Evolutionary conservation across 495 filamentous ascomycete genomes (phyloP), one percentile per base, ranked within the genome.

Genomic region (Hypoxylon subgilvum): DNA sequence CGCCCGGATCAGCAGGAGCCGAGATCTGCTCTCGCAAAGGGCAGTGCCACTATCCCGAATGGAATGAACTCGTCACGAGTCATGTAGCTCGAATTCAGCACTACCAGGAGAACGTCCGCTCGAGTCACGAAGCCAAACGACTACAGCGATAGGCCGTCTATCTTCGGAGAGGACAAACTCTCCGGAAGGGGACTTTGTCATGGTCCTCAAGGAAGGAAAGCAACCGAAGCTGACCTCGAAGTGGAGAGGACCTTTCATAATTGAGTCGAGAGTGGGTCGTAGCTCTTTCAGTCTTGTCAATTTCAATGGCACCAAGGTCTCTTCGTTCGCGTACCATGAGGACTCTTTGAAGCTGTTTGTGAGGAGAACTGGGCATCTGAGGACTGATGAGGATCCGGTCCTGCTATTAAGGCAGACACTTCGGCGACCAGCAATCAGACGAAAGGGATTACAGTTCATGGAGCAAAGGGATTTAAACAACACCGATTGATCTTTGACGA

Each of bases 141-240:
- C 27, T 30, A 10, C 5, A 5, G 27, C 27, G 27, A 5, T n/a
- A n/a, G 10, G 27, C 27, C 27, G 27, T 30, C 5, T 30, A 10
- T 10, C 5, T 30, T 10, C 27, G 5, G 27, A 30, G 27, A 5
- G 27, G 27, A 84, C n/a, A n/a, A n/a, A n/a, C n/a, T n/a, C n/a
- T n/a, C n/a, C n/a, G 4, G 16, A 39, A 19, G 35, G 17, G 1
- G 44, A 48, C 28, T 12, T 48, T 2, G 44, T 48, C 1, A 48
- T 48, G 44, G 6, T 48, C 6, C 17, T 34, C 4, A 27, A 48
- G 13, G 44, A 48, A 48, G 44, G 44, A 6, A 48, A 48, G 13
- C 1, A 2, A 1, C 27, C 27, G 7, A 48, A 48, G 16, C 44
- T 48, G 1, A 14, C 28, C 13, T 16, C 27, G 2, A 34, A 34